phyloP scores from a whole-genome alignment of 2,329 filamentous ascomycete genomes.

The Microthyrium microscopicum region DNA sequence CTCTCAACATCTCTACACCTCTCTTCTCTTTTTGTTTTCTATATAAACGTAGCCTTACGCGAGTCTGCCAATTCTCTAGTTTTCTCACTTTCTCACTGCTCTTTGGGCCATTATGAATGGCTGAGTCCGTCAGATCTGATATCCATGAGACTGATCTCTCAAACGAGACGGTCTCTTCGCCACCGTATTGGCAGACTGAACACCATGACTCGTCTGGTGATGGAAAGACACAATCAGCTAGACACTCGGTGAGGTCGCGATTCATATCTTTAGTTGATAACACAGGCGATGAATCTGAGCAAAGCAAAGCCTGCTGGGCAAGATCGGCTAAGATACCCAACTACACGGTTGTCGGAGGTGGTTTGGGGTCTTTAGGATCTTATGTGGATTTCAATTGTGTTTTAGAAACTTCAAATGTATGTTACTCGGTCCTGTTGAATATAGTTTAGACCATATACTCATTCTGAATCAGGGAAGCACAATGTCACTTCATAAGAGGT shows the following conservation, averaged over 20 bases:
- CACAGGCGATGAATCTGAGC: constrained; percentile 40
- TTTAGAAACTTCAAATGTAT: constrained; percentile 69
- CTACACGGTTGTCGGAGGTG: constrained; percentile 30
- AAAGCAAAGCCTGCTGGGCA: constrained; percentile 44
- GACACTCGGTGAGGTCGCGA: constrained; percentile 8
- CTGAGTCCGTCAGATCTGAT: no score
- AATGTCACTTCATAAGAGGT: no score
- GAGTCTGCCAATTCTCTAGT: no score
- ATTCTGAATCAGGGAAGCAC: no score
- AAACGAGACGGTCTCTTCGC: no score
- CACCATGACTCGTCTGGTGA: constrained; percentile 20
- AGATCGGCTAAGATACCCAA: constrained; percentile 44
- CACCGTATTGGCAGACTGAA: constrained; percentile 31
- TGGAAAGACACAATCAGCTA: constrained; percentile 12
- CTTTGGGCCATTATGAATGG: no score
- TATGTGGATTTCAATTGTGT: constrained; percentile 92
- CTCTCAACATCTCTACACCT: no score
- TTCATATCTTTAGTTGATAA: constrained; percentile 48
- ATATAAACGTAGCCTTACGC: no score
- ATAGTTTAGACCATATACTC: not conserved
- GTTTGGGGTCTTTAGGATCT: constrained; percentile 66
- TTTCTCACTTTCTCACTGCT: no score
- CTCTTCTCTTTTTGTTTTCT: no score
- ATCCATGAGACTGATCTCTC: no score
- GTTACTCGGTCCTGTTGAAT: constrained; percentile 20